Conservation (phyloP, 192 early-diverging fungal species). For the Coemansia sp. region DNA sequence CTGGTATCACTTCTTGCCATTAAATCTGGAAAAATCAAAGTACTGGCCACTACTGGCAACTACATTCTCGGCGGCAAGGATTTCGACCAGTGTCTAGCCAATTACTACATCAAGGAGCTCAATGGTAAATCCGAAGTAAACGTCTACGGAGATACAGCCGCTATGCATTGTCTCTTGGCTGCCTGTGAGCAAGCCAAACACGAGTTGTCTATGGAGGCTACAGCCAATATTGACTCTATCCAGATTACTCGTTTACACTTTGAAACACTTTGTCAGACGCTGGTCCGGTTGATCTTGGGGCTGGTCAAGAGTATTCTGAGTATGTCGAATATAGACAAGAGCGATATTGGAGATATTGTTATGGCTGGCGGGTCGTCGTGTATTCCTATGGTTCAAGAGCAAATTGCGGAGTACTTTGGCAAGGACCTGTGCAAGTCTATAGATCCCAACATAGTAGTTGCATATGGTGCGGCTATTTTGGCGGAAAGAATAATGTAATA, state of each 20-base stretch:
- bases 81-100: conserved; percentile 97
- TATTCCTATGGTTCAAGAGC: conserved; percentile 98
- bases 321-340: conserved; percentile 94
- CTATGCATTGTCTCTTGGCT: conserved; percentile 81
- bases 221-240: conserved; percentile 94
- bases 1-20: conserved; percentile 96
- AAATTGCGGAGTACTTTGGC: conserved; percentile 95
- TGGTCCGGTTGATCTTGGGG: conserved; percentile 90
- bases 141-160: conserved; percentile 82
- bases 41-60: conserved; percentile 97
- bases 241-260: conserved; percentile 96
- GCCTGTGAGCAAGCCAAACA: conserved; percentile 97
- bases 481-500: background rate
- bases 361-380: conserved; percentile 97
- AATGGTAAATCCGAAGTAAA: conserved; percentile 86
- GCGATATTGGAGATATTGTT: conserved; percentile 86
- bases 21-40: conserved; percentile 97
- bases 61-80: conserved; percentile 98
- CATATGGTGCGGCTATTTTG: conserved; percentile 91
- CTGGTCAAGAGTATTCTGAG: conserved; percentile 94
- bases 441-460: conserved; percentile 98
- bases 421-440: conserved; percentile 98
- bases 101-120: conserved; percentile 92
- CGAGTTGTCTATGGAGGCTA: conserved; percentile 88
- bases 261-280: conserved; percentile 93